Evolutionary conservation across 2,329 filamentous ascomycete genomes (phyloP), one percentile per base, ranked within the genome.

Genomic region (Aureobasidium sp.): DNA sequence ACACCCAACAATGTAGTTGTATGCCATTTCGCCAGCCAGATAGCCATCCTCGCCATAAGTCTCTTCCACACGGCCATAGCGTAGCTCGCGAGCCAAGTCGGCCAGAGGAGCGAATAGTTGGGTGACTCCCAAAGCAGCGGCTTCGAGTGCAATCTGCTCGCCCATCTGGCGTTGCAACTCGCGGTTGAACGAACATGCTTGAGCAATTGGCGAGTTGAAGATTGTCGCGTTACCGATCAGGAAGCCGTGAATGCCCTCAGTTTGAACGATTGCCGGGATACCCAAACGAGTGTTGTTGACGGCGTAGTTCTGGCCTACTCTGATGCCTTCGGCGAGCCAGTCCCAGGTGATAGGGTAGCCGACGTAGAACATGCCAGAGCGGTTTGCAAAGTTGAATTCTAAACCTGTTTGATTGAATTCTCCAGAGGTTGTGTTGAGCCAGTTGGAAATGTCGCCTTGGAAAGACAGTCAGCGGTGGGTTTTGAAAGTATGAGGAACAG

Each of bases 171-270:
- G 74, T 3, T 90, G 76, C 15, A 90, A 73, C 44, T 79, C 78
- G 0, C 82, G 81, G 69, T 91, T 88, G 76, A 86, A 91, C 0
- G 87, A 87, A 68, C 86, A 89, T 17, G 84, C 87, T 59, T 88
- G 83, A 8, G 78, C 87, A 67, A 91, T 90, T 0, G 88, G 88
- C 1, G 86, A 89, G 73, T 90, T 91, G 77, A 90, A 91, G 63
- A 91, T 88, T 1, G 88, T 91, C 2, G 87, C 87, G 70, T 90
- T 90, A 11, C 82, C 82, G 47, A 87, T 82, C 36, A 90, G 76
- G 66, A 90, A 85, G 1, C 87, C 88, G 68, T 91, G 88, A 48
- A 91, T 87, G 41, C 84, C 87, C 73, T 91, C 88, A 3, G 83
- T 87, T 72, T 91, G 88, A 15, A 88, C 84, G 66, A 90, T 81